Evolutionary conservation across 2,329 filamentous ascomycete species (phyloP).

Genomic region (Phoma sp.): DNA sequence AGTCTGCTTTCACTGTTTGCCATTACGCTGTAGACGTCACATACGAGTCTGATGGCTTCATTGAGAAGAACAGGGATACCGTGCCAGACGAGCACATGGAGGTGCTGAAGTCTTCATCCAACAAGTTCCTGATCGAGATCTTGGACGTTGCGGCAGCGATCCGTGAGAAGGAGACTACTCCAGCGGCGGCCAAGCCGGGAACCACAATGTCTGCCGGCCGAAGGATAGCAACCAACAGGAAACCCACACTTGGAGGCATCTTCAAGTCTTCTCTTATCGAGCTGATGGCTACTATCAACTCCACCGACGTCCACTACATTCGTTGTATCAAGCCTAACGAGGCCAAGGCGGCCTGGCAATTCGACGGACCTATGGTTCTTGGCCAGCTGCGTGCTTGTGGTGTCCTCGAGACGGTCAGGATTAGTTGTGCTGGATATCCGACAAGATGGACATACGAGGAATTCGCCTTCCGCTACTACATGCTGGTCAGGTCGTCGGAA

Average conservation of each 20-base stretch:
- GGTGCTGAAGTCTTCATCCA: conserved; percentile 81
- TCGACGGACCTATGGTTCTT: conserved; percentile 97
- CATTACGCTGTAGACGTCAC: conserved; percentile 98
- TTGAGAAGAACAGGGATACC: conserved; percentile 99
- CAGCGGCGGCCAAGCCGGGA: conserved; percentile 77
- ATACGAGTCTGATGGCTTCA: conserved; percentile 98
- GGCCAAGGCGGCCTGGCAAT: conserved; percentile 95
- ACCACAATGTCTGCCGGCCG: conserved; percentile 70
- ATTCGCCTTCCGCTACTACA: conserved; percentile 96
- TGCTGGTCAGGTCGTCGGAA: conserved; percentile 85
- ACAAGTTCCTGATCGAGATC: conserved; percentile 83
- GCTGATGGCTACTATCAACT: conserved; percentile 96
- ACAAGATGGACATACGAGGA: conserved; percentile 99
- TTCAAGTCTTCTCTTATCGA: conserved; percentile 99
- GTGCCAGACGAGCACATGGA: conserved; percentile 98
- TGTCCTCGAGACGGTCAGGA: conserved; percentile 97
- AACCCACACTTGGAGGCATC: conserved; percentile 95
- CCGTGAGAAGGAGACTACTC: conserved; percentile 80
- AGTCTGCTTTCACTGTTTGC: conserved; percentile 96
- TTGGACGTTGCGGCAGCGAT: conserved; percentile 84
- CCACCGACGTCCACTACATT: conserved; percentile 98
- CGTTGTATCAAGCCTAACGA: conserved; percentile 99
- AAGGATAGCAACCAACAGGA: conserved; percentile 91
- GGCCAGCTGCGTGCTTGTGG: conserved; percentile 96
- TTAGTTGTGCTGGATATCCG: conserved; percentile 95